phyloP scores from a whole-genome alignment of 2,329 filamentous ascomycete genomes.

The Pleurostoma richardsiae region DNA sequence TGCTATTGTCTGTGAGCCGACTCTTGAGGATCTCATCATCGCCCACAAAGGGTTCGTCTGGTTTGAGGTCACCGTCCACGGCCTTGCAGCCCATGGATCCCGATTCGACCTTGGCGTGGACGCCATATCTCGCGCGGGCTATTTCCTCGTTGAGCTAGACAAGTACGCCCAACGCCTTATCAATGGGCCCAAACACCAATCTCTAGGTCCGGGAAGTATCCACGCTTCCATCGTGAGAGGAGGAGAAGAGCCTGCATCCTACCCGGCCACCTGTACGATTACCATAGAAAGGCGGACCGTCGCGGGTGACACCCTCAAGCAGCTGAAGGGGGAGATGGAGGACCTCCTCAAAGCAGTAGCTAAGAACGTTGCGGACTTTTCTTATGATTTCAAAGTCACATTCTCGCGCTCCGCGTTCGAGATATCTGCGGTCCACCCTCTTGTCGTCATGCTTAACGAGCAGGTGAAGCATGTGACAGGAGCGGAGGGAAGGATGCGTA shows the following conservation, averaged over 20 bases:
- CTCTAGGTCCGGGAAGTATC: constrained; percentile 31
- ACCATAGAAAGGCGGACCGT: constrained; percentile 44
- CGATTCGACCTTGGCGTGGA: constrained; percentile 39
- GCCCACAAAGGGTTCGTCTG: constrained; percentile 47
- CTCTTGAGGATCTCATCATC: constrained; percentile 31
- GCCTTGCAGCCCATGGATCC: constrained; percentile 36
- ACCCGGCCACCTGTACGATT: constrained; percentile 42
- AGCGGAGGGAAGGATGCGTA: constrained; percentile 15
- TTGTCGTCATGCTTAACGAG: constrained; percentile 25
- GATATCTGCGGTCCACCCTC: constrained; percentile 31
- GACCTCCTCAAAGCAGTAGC: constrained; percentile 26
- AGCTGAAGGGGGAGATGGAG: constrained; percentile 29
- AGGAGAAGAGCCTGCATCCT: constrained; percentile 46
- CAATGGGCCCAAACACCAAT: constrained; percentile 18
- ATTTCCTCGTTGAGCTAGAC: constrained; percentile 40
- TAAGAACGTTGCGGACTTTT: constrained; percentile 28
- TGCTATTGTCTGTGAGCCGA: constrained; percentile 45
- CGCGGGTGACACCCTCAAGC: constrained; percentile 31
- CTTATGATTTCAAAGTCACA: constrained; percentile 30
- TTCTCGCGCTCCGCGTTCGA: constrained; percentile 36
- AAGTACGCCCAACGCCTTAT: constrained; percentile 28
- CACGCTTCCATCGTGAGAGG: constrained; percentile 44
- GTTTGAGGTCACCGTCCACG: constrained; percentile 35
- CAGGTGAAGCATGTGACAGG: constrained; percentile 21
- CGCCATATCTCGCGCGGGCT: constrained; percentile 41